Conservation (phyloP, 768 basidiomycete species). For the Clitopilus hobsonii region DNA sequence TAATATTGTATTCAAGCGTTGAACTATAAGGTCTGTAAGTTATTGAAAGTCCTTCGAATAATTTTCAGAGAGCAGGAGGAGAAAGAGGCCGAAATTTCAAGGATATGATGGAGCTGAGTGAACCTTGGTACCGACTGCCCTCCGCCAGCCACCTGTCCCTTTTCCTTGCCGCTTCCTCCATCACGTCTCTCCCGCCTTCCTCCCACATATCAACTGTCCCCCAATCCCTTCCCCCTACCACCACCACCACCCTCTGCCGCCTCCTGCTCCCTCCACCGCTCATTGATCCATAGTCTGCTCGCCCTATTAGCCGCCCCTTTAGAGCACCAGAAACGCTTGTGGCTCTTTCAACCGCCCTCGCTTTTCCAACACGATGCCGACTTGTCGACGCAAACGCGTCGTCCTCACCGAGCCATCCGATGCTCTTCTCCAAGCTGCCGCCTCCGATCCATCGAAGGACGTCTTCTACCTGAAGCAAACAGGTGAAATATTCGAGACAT, state of each 20-base stretch:
- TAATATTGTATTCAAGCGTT: neutral
- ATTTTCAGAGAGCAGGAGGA: neutral
- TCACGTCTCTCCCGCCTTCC: conserved; percentile 16
- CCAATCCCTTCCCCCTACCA: conserved; percentile 7
- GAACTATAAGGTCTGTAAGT: neutral
- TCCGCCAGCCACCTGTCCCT: conserved; percentile 62
- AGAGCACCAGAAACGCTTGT: conserved; percentile 9
- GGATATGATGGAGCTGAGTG: conserved; percentile 8
- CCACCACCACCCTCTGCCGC: conserved; percentile 10
- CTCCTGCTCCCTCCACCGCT: conserved; percentile 9
- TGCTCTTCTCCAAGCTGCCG: conserved; percentile 59
- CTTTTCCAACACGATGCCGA: conserved; percentile 55
- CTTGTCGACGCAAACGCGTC: conserved; percentile 86
- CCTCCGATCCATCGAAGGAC: conserved; percentile 60
- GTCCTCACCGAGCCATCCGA: conserved; percentile 81
- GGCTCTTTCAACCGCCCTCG: neutral
- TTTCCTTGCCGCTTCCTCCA: conserved; percentile 45
- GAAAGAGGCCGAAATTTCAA: neutral
- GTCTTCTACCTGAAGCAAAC: conserved; percentile 94
- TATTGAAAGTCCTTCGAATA: neutral
- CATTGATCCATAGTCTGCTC: conserved; percentile 10
- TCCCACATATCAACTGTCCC: conserved; percentile 12
- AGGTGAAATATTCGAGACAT: conserved; percentile 95
- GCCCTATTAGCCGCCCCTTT: conserved; percentile 13
- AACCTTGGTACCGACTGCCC: conserved; percentile 27